These are phyloP conservation scores for Lactarius hengduanensis DNA, from an alignment of 768 basidiomycete genomes.

Conservation along the genomic window DNA sequence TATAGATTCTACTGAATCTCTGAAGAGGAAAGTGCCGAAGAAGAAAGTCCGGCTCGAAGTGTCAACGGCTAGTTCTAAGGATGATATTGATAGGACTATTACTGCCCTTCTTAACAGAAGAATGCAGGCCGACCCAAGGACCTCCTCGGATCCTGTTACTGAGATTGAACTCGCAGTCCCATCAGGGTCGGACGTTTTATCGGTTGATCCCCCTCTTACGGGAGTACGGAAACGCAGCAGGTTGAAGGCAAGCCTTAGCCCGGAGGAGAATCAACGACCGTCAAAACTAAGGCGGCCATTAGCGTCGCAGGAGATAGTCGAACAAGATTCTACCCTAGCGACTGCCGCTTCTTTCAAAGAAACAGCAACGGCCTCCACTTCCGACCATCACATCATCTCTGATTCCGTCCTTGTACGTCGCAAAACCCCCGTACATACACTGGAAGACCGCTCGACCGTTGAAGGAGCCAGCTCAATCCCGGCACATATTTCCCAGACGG, in stretches of 20 bases:
- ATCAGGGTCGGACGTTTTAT: neutral
- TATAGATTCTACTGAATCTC: slow-evolving; percentile 8
- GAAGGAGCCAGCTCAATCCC: slow-evolving; percentile 7
- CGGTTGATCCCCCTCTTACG: neutral
- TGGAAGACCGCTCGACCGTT: slow-evolving; percentile 6
- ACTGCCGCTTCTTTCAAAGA: neutral
- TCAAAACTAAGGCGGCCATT: neutral
- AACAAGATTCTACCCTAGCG: neutral
- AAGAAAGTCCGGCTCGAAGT: slow-evolving; percentile 4
- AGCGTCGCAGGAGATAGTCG: neutral
- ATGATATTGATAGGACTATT: slow-evolving; percentile 25
- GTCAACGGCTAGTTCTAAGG: neutral
- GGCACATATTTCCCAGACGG: slow-evolving; percentile 1
- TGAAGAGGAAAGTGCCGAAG: neutral
- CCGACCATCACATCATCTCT: neutral
- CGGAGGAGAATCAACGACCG: neutral
- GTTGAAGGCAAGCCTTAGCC: slow-evolving; percentile 1
- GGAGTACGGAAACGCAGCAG: neutral
- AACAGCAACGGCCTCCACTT: neutral
- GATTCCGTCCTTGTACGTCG: slow-evolving; percentile 1
- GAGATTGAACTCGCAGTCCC: neutral
- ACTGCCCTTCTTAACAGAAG: slow-evolving; percentile 16
- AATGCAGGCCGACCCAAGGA: neutral
- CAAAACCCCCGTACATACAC: neutral
- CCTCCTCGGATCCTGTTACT: neutral